Evolutionary conservation across 257 asterid genomes (phyloP).

Genomic region (Solanum virginianum): DNA sequence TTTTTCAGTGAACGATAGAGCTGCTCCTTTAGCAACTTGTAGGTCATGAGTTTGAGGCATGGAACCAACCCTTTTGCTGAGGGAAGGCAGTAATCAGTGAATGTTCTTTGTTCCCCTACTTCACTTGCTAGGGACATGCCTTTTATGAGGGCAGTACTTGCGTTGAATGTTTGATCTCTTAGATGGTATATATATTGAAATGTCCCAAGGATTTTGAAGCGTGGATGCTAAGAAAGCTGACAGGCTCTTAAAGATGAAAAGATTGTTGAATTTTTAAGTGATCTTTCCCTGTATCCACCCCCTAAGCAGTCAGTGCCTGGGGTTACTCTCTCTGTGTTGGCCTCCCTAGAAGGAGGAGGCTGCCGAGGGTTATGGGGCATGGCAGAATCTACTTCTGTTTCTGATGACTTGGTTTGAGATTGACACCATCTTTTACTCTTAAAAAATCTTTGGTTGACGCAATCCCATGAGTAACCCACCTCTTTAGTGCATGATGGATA

Average conservation of each 20-base stretch:
- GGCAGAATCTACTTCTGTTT: background rate
- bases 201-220: background rate
- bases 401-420: background rate
- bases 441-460: background rate
- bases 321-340: background rate
- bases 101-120: background rate
- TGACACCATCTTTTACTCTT: background rate
- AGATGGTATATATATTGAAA: background rate
- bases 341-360: background rate
- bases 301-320: background rate
- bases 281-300: background rate
- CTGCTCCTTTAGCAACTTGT: background rate
- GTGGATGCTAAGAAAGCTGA: background rate
- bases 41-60: background rate
- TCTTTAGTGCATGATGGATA: background rate
- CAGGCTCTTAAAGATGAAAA: background rate
- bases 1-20: background rate
- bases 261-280: background rate
- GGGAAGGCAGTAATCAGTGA: background rate
- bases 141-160: background rate
- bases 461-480: background rate
- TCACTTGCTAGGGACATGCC: background rate
- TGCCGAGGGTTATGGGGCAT: background rate
- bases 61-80: background rate
- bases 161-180: background rate